These are phyloP conservation scores for Sarcodon sp. DNA, from an alignment of 768 basidiomycete species.

Conservation along the genomic window DNA sequence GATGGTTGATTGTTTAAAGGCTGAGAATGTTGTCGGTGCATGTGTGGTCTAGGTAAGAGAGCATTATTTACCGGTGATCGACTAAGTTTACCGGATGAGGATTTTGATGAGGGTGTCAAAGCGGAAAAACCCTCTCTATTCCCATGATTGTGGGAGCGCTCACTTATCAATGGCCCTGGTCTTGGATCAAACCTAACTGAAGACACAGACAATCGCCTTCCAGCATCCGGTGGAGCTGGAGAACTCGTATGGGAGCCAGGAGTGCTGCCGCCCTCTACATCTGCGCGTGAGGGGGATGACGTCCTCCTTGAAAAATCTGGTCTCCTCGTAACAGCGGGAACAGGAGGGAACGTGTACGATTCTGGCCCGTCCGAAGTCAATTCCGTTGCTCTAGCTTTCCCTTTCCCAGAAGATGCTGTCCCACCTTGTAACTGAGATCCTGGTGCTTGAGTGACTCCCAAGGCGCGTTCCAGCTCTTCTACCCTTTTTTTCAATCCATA, in stretches of 20 bases:
- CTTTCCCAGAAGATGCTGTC: constrained; percentile 7
- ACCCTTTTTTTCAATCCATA: constrained; percentile 44
- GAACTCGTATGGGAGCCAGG: constrained; percentile 29
- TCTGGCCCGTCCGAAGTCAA: constrained; percentile 6
- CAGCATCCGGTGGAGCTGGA: constrained; percentile 35
- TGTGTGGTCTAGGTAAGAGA: neutral
- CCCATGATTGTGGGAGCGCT: too few species aligned
- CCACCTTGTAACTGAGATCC: constrained; percentile 5
- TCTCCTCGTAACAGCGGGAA: constrained; percentile 1
- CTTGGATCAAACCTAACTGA: constrained; percentile 35
- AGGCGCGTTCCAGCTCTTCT: constrained; percentile 51
- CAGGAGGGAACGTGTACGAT: constrained; percentile 13
- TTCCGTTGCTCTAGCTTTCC: constrained; percentile 8
- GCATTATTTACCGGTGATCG: neutral
- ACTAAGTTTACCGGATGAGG: neutral
- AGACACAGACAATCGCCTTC: constrained; percentile 34
- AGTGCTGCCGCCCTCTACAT: constrained; percentile 23
- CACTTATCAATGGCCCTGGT: neutral
- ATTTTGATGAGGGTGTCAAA: neutral
- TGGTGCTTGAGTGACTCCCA: constrained; percentile 12
- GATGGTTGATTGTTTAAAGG: neutral
- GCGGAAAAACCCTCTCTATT: too few species aligned
- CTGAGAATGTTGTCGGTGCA: neutral
- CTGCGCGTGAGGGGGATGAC: constrained; percentile 18
- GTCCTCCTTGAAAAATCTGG: constrained; percentile 7